Percentiles rank a stretch among this genome's conserved stretches.
Evolutionary conservation across 257 asterid genomes (phyloP).

Genomic region (Verbascum thapsus): DNA sequence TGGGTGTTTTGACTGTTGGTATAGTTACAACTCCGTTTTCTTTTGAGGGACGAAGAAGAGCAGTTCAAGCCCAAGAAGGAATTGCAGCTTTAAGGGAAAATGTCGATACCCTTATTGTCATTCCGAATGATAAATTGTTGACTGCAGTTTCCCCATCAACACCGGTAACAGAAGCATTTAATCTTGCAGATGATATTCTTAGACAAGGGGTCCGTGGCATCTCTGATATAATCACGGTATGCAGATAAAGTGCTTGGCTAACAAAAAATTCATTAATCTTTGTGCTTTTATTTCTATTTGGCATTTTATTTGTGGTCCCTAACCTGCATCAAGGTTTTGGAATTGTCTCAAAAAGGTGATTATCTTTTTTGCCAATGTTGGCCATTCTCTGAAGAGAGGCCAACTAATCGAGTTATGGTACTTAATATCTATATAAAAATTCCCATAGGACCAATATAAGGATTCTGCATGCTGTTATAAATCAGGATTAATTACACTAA

Average conservation of each 20-base stretch:
- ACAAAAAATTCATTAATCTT: background rate
- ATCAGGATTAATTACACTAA: too few relatives aligned
- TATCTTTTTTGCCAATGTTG: background rate
- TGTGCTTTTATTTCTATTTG: background rate
- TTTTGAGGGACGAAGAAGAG: conserved; percentile 96
- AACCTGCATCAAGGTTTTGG: background rate
- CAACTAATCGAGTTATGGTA: background rate
- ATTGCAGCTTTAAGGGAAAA: conserved; percentile 95
- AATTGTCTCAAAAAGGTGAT: background rate
- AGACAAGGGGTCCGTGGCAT: conserved; percentile 99
- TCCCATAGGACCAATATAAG: background rate
- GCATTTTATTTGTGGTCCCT: background rate
- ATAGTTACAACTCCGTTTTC: conserved; percentile 98
- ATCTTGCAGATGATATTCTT: conserved; percentile 98
- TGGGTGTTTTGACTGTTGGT: conserved; percentile 98
- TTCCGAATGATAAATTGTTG: conserved; percentile 93
- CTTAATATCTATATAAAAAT: background rate
- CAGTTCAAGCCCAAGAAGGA: conserved; percentile 99
- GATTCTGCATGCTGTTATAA: conserved; percentile 9
- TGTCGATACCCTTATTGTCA: conserved; percentile 92
- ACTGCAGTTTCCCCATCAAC: conserved; percentile 97
- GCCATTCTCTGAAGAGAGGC: background rate
- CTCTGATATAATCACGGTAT: conserved; percentile 96
- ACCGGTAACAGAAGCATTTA: conserved; percentile 98
- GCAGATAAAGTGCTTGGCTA: conserved; percentile 8